Evolutionary conservation across 345 rosid species (phyloP).

Genomic region (Eucalyptus albens): DNA sequence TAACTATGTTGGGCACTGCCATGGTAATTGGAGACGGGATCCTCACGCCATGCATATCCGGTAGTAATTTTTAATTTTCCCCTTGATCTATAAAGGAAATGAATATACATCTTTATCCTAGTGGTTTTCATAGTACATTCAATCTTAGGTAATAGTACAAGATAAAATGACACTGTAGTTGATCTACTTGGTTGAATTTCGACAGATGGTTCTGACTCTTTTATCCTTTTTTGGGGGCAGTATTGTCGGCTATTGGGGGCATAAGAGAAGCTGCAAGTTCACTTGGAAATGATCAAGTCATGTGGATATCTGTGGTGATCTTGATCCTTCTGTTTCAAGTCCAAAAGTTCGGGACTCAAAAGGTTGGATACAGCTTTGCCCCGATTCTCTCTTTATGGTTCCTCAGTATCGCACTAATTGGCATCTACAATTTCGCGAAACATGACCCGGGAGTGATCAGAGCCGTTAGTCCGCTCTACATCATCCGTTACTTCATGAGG

Average conservation of each 20-base stretch:
- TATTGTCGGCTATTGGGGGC: slow-evolving; percentile 16
- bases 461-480: slow-evolving; percentile 8
- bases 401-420: not conserved
- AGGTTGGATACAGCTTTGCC: slow-evolving; percentile 14
- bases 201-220: not conserved
- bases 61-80: not conserved
- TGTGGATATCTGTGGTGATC: slow-evolving; percentile 23
- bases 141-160: not conserved
- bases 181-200: not conserved
- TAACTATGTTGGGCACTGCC: slow-evolving; percentile 16
- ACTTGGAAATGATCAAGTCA: not conserved
- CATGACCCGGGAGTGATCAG: slow-evolving; percentile 4
- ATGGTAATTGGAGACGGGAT: slow-evolving; percentile 32
- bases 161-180: not conserved
- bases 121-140: not conserved
- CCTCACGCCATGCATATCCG: slow-evolving; percentile 20
- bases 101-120: not conserved
- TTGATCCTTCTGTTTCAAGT: slow-evolving; percentile 2
- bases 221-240: not conserved
- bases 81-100: not conserved
- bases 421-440: slow-evolving; percentile 10
- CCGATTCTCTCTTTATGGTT: slow-evolving; percentile 14
- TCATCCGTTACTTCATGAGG: slow-evolving; percentile 6
- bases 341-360: slow-evolving; percentile 11
- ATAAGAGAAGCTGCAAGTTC: not conserved